Evolutionary conservation across 306 rosid genomes (phyloP).

Genomic region (Gleditsia sinensis): DNA sequence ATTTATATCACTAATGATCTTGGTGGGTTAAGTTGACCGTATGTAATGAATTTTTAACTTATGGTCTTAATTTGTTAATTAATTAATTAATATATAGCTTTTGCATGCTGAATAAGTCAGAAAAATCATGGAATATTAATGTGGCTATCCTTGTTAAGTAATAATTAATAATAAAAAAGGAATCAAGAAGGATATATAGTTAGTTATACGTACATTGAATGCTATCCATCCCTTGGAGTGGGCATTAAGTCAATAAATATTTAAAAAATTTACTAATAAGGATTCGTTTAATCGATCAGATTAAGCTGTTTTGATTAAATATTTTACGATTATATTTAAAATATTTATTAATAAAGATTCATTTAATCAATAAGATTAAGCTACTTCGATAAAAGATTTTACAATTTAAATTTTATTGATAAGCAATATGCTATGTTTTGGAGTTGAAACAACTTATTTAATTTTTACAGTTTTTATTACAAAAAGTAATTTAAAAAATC

Average conservation of each 20-base stretch:
- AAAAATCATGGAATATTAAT: not conserved
- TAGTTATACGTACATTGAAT: slow-evolving; percentile 4
- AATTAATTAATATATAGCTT: not conserved
- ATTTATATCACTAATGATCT: not conserved
- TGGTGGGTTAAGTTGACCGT: slow-evolving; percentile 14
- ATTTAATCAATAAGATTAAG: no score
- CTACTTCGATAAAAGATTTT: no score
- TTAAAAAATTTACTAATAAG: slow-evolving; percentile 14
- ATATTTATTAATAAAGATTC: no score
- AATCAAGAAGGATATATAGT: slow-evolving; percentile 16
- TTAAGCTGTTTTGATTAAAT: no score
- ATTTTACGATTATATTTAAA: no score
- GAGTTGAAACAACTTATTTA: no score
- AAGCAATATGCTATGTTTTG: no score
- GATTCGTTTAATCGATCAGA: no score
- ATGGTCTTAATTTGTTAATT: not conserved
- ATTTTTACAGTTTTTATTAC: no score
- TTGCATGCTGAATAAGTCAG: not conserved
- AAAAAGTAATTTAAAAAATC: slow-evolving; percentile 17
- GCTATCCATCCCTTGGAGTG: not conserved
- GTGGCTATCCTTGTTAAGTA: not conserved
- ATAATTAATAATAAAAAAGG: slow-evolving; percentile 6
- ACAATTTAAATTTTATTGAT: no score
- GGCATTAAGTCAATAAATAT: not conserved
- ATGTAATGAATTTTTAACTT: not conserved